A percentile compares a stretch with the other conserved stretches of the same genome.
Conservation (phyloP, 2,329 filamentous ascomycete genomes). For the Emergomyces orientalis region DNA sequence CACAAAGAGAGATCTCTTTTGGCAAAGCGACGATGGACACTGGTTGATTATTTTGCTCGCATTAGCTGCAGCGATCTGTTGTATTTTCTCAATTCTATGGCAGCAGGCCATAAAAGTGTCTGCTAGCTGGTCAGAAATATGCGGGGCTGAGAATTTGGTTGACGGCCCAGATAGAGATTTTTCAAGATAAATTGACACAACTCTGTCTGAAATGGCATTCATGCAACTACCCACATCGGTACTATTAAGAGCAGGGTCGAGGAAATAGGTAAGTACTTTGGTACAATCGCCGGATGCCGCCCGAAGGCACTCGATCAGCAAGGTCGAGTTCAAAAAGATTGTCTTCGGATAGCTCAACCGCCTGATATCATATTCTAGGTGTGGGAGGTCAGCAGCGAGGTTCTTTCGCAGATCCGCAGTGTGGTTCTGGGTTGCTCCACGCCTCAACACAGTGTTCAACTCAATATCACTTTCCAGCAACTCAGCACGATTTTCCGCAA, state of each 20-base stretch:
- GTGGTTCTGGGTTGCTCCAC: slow-evolving; percentile 66
- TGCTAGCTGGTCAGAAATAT: slow-evolving; percentile 79
- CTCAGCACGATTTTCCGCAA: slow-evolving; percentile 80
- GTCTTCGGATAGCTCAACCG: slow-evolving; percentile 78
- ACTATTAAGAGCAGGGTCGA: slow-evolving; percentile 71
- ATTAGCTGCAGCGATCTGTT: slow-evolving; percentile 72
- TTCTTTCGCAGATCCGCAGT: slow-evolving; percentile 71
- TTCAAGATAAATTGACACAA: slow-evolving; percentile 68
- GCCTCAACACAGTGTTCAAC: slow-evolving; percentile 81
- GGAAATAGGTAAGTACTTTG: slow-evolving; percentile 79
- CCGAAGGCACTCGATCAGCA: slow-evolving; percentile 79
- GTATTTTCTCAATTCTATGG: slow-evolving; percentile 84
- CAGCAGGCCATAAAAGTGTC: slow-evolving; percentile 81
- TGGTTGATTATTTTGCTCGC: slow-evolving; percentile 78
- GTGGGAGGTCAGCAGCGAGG: slow-evolving; percentile 63
- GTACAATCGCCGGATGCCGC: slow-evolving; percentile 84
- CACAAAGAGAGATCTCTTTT: slow-evolving; percentile 83
- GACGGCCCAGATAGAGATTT: slow-evolving; percentile 63
- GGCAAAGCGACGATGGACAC: slow-evolving; percentile 81
- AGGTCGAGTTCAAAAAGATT: slow-evolving; percentile 83
- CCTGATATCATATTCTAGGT: slow-evolving; percentile 68
- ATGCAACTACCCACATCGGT: slow-evolving; percentile 55
- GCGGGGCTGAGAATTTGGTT: slow-evolving; percentile 78
- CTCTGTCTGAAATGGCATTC: slow-evolving; percentile 54
- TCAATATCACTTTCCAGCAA: slow-evolving; percentile 94